Evolutionary conservation across 1,139 yeast genomes (phyloP).

Genomic region (Pneumocystis wakefieldiae): DNA sequence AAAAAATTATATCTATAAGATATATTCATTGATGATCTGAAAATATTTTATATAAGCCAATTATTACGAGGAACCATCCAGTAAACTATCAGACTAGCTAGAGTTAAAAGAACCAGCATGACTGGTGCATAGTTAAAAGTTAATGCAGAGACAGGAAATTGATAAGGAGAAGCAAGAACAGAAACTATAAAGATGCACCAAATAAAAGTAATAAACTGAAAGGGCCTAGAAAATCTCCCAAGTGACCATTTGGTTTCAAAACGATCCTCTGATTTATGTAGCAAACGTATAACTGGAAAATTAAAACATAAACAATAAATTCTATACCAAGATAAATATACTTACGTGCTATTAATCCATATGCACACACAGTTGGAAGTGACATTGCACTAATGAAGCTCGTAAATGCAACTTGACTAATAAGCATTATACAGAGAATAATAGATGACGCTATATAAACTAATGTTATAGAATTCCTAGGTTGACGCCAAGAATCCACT

Average conservation of each 20-base stretch:
- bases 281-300: slow-evolving; percentile 17
- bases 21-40: neutral
- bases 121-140: slow-evolving; percentile 62
- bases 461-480: slow-evolving; percentile 18
- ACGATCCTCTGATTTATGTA: slow-evolving; percentile 15
- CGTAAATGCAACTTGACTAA: slow-evolving; percentile 19
- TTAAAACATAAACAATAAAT: neutral
- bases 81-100: slow-evolving; percentile 47
- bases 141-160: slow-evolving; percentile 45
- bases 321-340: neutral
- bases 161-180: slow-evolving; percentile 53
- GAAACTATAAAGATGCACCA: slow-evolving; percentile 51
- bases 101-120: slow-evolving; percentile 41
- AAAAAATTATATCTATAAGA: no score
- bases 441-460: slow-evolving; percentile 18
- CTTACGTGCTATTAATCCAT: slow-evolving; percentile 16
- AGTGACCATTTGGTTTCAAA: slow-evolving; percentile 16
- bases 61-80: slow-evolving; percentile 16
- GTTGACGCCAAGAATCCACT: slow-evolving; percentile 17
- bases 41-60: slow-evolving; percentile 15
- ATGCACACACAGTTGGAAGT: slow-evolving; percentile 20
- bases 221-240: slow-evolving; percentile 18
- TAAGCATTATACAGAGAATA: slow-evolving; percentile 18
- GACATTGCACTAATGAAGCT: slow-evolving; percentile 20
- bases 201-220: slow-evolving; percentile 29